A percentile compares a stretch with the other conserved stretches of the same genome.
phyloP scores from a whole-genome alignment of 352 stramenopile genomes.

The Pythium pectinolyticum region DNA sequence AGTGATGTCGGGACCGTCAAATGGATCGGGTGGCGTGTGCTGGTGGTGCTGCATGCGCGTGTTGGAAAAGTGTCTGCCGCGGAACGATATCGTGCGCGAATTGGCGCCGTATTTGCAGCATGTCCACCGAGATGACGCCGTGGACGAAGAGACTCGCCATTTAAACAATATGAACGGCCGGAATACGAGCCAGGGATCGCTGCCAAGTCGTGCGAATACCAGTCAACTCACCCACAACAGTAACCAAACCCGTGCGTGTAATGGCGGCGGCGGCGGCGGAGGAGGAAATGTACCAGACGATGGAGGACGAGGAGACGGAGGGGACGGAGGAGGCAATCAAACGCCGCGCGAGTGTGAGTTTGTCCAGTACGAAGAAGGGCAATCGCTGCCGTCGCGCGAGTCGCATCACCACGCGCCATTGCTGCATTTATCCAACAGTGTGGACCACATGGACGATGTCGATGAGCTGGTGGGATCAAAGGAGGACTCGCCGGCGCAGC shows the following conservation, averaged over 20 bases:
- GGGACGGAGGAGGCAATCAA: no score
- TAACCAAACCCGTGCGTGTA: neutral
- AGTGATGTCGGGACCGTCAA: slow-evolving; percentile 18
- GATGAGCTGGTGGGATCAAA: slow-evolving; percentile 21
- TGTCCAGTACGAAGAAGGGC: slow-evolving; percentile 49
- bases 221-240: slow-evolving; percentile 1
- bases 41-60: slow-evolving; percentile 90
- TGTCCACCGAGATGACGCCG: slow-evolving; percentile 67
- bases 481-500: neutral
- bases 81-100: slow-evolving; percentile 87
- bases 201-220: neutral
- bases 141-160: slow-evolving; percentile 53
- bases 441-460: slow-evolving; percentile 25
- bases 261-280: slow-evolving; percentile 23
- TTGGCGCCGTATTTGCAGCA: slow-evolving; percentile 85
- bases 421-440: slow-evolving; percentile 33
- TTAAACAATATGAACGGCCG: slow-evolving; percentile 4
- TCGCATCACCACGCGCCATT: slow-evolving; percentile 58
- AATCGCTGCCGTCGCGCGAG: slow-evolving; percentile 59
- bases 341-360: slow-evolving; percentile 51
- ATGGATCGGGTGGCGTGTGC: slow-evolving; percentile 46
- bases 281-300: no score
- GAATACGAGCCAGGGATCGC: neutral
- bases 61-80: slow-evolving; percentile 81
- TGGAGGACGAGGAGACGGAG: no score